Evolutionary conservation across 2,329 filamentous ascomycete genomes (phyloP), one percentile per base, ranked within the genome.

Genomic region (Gaeumannomyces tritici): DNA sequence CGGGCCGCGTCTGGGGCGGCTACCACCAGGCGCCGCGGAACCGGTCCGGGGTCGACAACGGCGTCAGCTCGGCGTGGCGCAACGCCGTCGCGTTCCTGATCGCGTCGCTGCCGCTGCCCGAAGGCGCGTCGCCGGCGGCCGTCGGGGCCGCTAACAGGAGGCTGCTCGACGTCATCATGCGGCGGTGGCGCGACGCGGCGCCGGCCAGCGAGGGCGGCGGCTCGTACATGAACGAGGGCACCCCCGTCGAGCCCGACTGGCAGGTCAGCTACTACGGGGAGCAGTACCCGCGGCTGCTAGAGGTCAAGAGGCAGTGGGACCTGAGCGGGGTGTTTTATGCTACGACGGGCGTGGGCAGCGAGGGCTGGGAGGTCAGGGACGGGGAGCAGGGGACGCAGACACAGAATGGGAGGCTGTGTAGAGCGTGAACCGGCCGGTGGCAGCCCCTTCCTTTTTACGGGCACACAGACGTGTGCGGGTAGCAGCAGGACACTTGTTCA

Each of bases 221-320:
- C 2, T 55, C 60, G 47, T 61, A 61, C 28, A 21, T 56, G 27
- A 61, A 60, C 18, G 35, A 54, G 42, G 59, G 33, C 6, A 27
- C 35, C 11, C 47, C 33, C 33, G 65, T 42, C 2, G 28, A 76
- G 63, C 69, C 69, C 0, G 67, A 77, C 61, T 79, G 71, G 69
- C 69, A 76, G 63, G 63, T 72, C 15, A 66, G 67, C 24, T 79
- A 78, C 68, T 79, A 73, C 69, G 77, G 77, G 13, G 66, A 63
- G 11, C 73, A 75, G 61, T 78, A 78, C 60, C 66, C 69, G 0
- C 65, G 61, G 4, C 66, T 79, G 57, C 62, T 72, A 27, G 61
- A 62, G 6, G 69, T 81, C 29, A 79, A 80, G 69, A 66, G 74
- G 58, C 76, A 73, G 65, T 81, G 75, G 68, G 80, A 80, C 68